Evolutionary conservation across 202 grass and related monocot genomes (phyloP), one percentile per base, ranked within the genome.

Genomic region (Musa balbisiana): DNA sequence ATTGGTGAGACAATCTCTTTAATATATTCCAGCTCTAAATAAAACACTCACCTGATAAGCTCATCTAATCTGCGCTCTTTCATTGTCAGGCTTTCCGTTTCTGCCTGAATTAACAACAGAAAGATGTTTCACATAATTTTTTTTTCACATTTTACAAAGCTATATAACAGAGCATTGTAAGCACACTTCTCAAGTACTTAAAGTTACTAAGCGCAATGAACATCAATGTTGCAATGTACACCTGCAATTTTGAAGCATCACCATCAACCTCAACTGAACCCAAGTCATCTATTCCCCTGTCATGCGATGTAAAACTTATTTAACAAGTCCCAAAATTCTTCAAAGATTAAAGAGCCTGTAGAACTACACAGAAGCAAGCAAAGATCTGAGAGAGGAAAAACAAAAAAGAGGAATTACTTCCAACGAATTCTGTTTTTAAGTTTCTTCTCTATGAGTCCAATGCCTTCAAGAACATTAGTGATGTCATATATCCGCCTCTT

Each of bases 401-500:
- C 27, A 68, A 56, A 68, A 64, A 79, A 25, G 53, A 77, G 70
- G 69, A 73, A 75, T 85, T 93, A 97, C 93, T 92, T 97, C 93
- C 93, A 93, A 74, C 73, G 84, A 62, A 93, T 89, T 83, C 74
- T 88, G 70, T 93, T 97, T 76, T 92, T 97, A 74, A 86, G 79
- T 80, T 87, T 93, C 84, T 93, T 97, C 81, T 97, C 93, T 85
- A 93, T 91, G 43, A 97, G 78, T 10, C 88, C 93, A 83, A 89
- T 89, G 21, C 93, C 93, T 91, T 93, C 93, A 0, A 97, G 93
- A 63, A 97, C 90, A 91, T 90, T 93, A 76, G 93, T 97, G 64
- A 97, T 90, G 78, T 97, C 93, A 86, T 92, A 97, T 77, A 97
- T 91, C 74, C 93, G 81, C 71, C 93, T 91, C 80, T 92, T 97